Evolutionary conservation across 805 yeast genomes (phyloP), one percentile per base, ranked within the genome.

Genomic region (Kuraishia molischiana): DNA sequence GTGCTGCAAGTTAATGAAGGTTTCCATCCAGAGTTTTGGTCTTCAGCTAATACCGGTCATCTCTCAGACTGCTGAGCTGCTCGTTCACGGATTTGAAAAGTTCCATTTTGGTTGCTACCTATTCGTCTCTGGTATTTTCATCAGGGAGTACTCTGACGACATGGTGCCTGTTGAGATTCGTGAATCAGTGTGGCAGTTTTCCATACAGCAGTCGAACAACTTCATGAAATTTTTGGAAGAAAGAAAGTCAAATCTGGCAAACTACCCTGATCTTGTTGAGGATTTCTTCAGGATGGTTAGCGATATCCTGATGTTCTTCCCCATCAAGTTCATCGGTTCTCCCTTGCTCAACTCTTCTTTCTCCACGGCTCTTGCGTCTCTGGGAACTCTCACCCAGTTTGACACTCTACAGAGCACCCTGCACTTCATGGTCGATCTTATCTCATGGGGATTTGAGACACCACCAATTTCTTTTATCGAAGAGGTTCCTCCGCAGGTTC

Each of bases 51-150:
- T 64, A 18, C 79, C 83, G 3, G 64, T 83, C 19, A 61, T 89
- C 15, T 72, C 77, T 3, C 66, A 73, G 11, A 70, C 86, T 29
- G 85, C 86, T 1, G 77, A 71, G 38, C 59, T 79, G 35, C 66
- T 87, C 39, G 79, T 74, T 17, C 67, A 68, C 29, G 92, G 94
- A 1, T 89, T 86, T 60, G 68, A 76, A 33, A 60, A 61, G 20
- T 80, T 81, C 17, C 72, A 77, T 26, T 74, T 63, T 50, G 97
- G 96, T 3, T 85, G 95, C 54, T 87, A 81, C 52, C 61, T 89
- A 39, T 89, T 95, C 92, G 90, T 85, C 11, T 79, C 95, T 2
- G 97, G 96, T 6, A 68, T 82, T 8, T 62, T 87, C 20, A 75
- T 84, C 37, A 74, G 84, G 40, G 90, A 85, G 42, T 89, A 69